These are phyloP conservation scores for Gilbertella persicaria DNA, from an alignment of 371 early-diverging fungal genomes.

Conservation along the genomic window DNA sequence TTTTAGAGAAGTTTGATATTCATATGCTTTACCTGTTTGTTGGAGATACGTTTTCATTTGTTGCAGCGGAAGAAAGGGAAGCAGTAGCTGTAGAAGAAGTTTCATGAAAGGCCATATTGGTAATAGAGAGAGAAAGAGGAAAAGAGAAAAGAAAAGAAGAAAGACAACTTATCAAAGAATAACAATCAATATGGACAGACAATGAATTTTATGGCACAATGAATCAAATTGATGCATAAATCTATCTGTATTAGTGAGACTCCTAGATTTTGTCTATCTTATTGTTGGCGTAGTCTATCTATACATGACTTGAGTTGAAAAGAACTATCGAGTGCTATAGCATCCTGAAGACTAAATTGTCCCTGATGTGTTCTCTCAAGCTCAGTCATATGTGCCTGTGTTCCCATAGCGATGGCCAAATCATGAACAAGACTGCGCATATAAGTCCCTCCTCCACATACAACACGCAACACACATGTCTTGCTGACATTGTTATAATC, in stretches of 20 bases:
- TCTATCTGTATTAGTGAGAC: too few species aligned
- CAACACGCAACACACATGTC: slow-evolving; percentile 23
- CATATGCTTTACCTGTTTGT: slow-evolving; percentile 3
- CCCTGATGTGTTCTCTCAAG: slow-evolving; percentile 48
- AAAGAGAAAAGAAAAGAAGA: too few species aligned
- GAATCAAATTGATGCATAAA: too few species aligned
- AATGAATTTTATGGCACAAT: too few species aligned
- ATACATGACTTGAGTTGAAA: background rate
- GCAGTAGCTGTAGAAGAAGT: background rate
- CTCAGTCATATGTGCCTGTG: slow-evolving; percentile 48
- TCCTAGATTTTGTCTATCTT: too few species aligned
- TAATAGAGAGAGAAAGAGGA: too few species aligned
- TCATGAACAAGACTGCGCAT: slow-evolving; percentile 54
- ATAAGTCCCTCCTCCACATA: slow-evolving; percentile 53
- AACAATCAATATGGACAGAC: too few species aligned
- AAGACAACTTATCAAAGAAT: too few species aligned
- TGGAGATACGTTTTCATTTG: slow-evolving; percentile 3
- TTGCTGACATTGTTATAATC: slow-evolving; percentile 10
- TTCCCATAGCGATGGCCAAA: slow-evolving; percentile 37
- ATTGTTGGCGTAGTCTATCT: too few species aligned
- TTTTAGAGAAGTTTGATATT: background rate
- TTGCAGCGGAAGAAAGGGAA: background rate
- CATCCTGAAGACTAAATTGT: slow-evolving; percentile 13
- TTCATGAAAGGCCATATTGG: background rate
- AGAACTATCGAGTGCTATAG: slow-evolving; percentile 15